Evolutionary conservation across 208 protist species (phyloP), one percentile per base, ranked within the genome.

Genomic region (Hexamita inflata): DNA sequence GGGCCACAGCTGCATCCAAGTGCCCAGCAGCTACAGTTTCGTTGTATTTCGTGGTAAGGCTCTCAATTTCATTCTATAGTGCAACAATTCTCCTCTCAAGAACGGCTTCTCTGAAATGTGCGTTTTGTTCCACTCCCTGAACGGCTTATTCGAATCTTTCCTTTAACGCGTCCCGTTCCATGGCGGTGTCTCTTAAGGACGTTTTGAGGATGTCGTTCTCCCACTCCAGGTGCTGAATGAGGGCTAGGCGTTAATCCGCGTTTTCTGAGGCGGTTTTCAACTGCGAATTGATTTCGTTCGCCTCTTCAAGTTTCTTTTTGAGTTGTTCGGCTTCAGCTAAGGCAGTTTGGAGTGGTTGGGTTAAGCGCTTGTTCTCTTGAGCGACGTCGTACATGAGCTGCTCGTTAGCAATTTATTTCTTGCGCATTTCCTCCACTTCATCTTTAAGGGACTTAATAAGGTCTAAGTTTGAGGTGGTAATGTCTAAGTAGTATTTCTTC

Each of bases 401-500:
- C 82, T 95, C 91, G 76, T 94, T 94, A 61, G 90, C 83, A 65
- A 89, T 86, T 79, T 94, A 90, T 73, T 92, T 91, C 80, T 91
- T 89, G 79, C 91, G 91, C 92, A 94, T 93, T 28, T 89, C 86
- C 64, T 84, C 90, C 66, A 93, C 90, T 78, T 93, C 88, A 45
- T 91, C 90, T 83, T 96, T 96, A 11, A 96, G 84, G 0, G 89
- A 93, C 74, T 92, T 88, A 78, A 97, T 97, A 35, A 97, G 91
- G 57, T 94, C 92, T 24, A 97, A 75, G 83, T 96, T 96, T 83
- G 94, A 95, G 61, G 87, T 90, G 0, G 93, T 97, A 78, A 96
- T 95, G 78, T 92, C 89, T 77, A 93, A 94, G 86, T 97, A 97
- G 88, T 95, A 97, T 1, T 82, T 81, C 83, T 96, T 97, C 86